A percentile compares a stretch with the other conserved stretches of the same genome.
phyloP scores from a whole-genome alignment of 2,329 filamentous ascomycete genomes.

The Fusarium burgessii region DNA sequence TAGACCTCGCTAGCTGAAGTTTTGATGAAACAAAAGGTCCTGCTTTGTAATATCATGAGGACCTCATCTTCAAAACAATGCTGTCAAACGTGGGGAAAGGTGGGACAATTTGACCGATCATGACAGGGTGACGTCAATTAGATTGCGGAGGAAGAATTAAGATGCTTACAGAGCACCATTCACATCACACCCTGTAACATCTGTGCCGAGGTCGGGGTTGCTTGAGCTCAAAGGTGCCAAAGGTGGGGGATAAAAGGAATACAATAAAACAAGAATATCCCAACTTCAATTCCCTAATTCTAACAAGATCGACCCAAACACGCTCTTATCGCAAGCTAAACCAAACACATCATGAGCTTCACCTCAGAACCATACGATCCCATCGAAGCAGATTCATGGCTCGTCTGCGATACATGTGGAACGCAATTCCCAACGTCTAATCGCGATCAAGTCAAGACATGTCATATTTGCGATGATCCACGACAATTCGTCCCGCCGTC shows the following conservation, averaged over 20 bases:
- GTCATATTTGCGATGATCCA: slow-evolving; percentile 79
- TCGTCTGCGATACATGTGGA: slow-evolving; percentile 77
- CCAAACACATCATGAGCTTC: slow-evolving; percentile 32
- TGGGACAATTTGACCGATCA: background rate
- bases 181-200: background rate
- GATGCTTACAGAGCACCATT: slow-evolving; percentile 10
- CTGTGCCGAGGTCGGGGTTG: background rate
- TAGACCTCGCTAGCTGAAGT: background rate
- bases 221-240: background rate
- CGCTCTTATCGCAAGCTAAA: slow-evolving; percentile 9
- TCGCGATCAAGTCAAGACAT: slow-evolving; percentile 62
- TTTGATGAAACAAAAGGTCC: background rate
- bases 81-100: slow-evolving; percentile 17
- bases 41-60: slow-evolving; percentile 20
- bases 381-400: slow-evolving; percentile 43
- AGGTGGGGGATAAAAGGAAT: slow-evolving; percentile 12
- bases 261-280: slow-evolving; percentile 10
- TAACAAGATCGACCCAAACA: slow-evolving; percentile 1
- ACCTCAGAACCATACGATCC: slow-evolving; percentile 41
- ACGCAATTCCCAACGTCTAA: slow-evolving; percentile 69
- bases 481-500: slow-evolving; percentile 73
- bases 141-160: background rate
- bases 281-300: background rate
- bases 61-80: background rate
- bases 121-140: slow-evolving; percentile 26